These are phyloP conservation scores for Stropharia rugosoannulata DNA, from an alignment of 768 basidiomycete species.

Conservation along the genomic window DNA sequence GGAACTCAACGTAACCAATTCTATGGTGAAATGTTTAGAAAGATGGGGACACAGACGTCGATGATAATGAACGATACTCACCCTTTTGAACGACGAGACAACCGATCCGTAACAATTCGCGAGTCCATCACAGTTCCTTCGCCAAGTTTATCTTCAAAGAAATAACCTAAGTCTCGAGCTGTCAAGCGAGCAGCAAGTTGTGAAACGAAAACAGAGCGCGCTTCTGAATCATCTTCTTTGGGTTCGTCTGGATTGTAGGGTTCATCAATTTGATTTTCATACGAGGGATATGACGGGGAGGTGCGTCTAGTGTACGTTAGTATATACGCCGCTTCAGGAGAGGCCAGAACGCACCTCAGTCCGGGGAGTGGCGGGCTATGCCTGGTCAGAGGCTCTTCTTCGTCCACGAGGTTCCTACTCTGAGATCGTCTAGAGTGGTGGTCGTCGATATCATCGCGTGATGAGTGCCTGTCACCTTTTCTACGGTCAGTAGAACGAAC, in stretches of 20 bases:
- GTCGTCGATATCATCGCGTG: constrained; percentile 66
- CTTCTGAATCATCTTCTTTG: constrained; percentile 95
- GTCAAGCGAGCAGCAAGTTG: constrained; percentile 97
- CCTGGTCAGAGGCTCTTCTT: constrained; percentile 36
- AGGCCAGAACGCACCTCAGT: constrained; percentile 37
- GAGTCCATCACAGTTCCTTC: constrained; percentile 94
- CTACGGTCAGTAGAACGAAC: constrained; percentile 59
- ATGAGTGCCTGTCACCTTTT: constrained; percentile 50
- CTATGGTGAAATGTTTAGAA: constrained; percentile 38
- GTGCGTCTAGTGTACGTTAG: constrained; percentile 47
- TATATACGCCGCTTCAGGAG: not conserved
- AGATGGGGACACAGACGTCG: not conserved
- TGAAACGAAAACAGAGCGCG: constrained; percentile 97
- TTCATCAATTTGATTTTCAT: constrained; percentile 62
- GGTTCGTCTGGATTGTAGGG: constrained; percentile 83
- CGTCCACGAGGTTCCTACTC: constrained; percentile 40
- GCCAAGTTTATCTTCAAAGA: constrained; percentile 97
- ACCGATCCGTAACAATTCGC: constrained; percentile 91
- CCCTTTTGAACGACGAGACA: constrained; percentile 98
- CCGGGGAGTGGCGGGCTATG: constrained; percentile 43
- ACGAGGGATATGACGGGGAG: constrained; percentile 60
- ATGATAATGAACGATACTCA: constrained; percentile 34
- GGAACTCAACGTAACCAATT: constrained; percentile 98
- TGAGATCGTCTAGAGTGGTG: constrained; percentile 41
- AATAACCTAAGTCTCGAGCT: constrained; percentile 95